A percentile compares a stretch with the other conserved stretches of the same genome.
phyloP scores from a whole-genome alignment of 331 rosid species.

The Malus hybrid region DNA sequence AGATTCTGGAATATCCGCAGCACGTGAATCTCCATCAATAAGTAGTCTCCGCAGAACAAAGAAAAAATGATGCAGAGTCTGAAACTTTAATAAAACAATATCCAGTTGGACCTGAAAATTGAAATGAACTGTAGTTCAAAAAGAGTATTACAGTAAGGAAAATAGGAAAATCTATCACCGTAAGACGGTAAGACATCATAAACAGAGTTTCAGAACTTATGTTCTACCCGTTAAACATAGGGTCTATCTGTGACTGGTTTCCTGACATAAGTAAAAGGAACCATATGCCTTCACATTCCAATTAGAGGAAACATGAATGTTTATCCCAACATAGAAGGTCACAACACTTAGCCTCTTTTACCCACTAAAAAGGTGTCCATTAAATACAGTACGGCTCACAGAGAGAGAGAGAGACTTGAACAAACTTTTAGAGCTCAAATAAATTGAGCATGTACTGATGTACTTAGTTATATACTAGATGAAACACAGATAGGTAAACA shows the following conservation, averaged over 20 bases:
- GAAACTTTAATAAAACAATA: constrained; percentile 62
- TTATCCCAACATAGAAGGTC: neutral
- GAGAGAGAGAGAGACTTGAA: neutral
- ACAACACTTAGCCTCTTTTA: neutral
- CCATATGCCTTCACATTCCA: neutral
- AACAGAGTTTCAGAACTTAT: neutral
- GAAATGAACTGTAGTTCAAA: constrained; percentile 6
- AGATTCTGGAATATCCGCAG: constrained; percentile 25
- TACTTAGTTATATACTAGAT: neutral
- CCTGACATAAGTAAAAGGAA: neutral
- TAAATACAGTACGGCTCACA: neutral
- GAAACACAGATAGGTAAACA: neutral
- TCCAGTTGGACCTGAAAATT: constrained; percentile 68
- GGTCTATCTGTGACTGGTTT: neutral
- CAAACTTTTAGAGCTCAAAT: neutral
- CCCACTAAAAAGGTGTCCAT: neutral
- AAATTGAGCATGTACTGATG: neutral
- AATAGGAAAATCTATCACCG: neutral
- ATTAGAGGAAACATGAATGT: neutral
- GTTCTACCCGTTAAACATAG: neutral
- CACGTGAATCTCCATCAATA: constrained; percentile 41
- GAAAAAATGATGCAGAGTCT: constrained; percentile 75
- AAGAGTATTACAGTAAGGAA: neutral
- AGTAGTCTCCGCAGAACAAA: constrained; percentile 81
- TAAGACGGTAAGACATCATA: neutral